phyloP scores from a whole-genome alignment of 495 filamentous ascomycete species.

The Penicillium waksmanii region DNA sequence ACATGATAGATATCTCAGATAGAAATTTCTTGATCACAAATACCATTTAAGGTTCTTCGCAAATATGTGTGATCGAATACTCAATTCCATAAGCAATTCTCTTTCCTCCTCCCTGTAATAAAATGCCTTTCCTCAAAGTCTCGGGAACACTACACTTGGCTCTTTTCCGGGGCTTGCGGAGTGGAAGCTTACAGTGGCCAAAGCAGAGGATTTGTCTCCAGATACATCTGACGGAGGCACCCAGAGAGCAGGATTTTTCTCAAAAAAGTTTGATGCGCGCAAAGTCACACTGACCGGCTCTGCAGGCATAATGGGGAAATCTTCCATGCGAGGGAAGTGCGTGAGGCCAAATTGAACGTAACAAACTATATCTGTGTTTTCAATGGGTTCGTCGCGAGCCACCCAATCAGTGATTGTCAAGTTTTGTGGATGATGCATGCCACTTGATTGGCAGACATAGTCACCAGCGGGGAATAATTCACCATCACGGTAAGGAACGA shows the following conservation, averaged over 20 bases:
- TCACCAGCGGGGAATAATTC: slow-evolving; percentile 53
- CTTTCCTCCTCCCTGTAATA: too few species aligned
- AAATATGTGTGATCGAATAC: too few species aligned
- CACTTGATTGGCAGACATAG: slow-evolving; percentile 50
- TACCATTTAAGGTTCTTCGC: too few species aligned
- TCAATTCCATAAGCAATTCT: too few species aligned
- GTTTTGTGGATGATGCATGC: slow-evolving; percentile 39
- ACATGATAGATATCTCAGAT: too few species aligned
- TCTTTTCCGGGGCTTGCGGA: not conserved
- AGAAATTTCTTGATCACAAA: too few species aligned
- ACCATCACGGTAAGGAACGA: slow-evolving; percentile 42
- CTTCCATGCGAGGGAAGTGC: slow-evolving; percentile 59
- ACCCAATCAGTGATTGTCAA: slow-evolving; percentile 45
- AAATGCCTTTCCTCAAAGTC: too few species aligned
- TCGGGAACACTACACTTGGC: too few species aligned
- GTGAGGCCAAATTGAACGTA: slow-evolving; percentile 64
- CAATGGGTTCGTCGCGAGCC: slow-evolving; percentile 52
- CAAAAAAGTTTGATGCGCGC: slow-evolving; percentile 71
- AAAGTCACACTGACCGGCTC: slow-evolving; percentile 70
- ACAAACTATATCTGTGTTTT: slow-evolving; percentile 57
- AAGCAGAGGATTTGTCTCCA: not conserved
- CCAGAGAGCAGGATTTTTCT: slow-evolving; percentile 70
- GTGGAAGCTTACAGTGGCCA: not conserved
- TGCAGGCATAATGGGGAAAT: slow-evolving; percentile 71
- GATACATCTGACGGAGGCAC: slow-evolving; percentile 52